Base-by-base conservation (phyloP, 306 rosid species). In the Inga leiocalycina region DNA sequence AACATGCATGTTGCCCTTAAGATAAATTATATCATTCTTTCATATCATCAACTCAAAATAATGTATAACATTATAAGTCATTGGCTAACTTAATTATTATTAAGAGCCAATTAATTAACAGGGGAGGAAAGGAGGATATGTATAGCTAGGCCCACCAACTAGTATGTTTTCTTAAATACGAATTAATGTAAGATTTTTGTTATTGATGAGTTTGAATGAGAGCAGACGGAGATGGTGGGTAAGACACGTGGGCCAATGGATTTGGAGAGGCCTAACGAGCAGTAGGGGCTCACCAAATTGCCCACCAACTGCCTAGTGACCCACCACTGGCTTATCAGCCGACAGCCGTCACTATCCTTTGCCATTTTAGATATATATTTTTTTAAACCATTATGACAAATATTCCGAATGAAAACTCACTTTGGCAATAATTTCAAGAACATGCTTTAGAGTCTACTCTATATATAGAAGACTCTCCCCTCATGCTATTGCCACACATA, bases 391-490 rank as follows among this genome's bases (percentile, higher is more conserved):
- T 17, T 2, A 17, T 52, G 6, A 52, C 22, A 16, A 6, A 16
- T 17, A 52, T 52, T 52, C n/a, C 22, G 15, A 49, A 49, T 0
- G 56, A 49, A 49, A 0, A 14, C 54, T 17, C 61, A 6, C 7
- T 54, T 19, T 54, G 22, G 61, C 22, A 39, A 39, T 39, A 8
- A 57, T 7, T 57, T 57, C 27, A 20, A 20, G 64, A 57, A n/a
- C 4, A 57, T n/a, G 27, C 11, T 56, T 56, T 56, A n/a, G 30
- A 20, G 64, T 57, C 13, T 91, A 32, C 27, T 27, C 27, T 32
- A 90, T 88, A 91, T 88, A 90, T 91, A 85, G 49, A 52, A 13
- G 46, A 65, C n/a, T 81, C 67, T 10, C 11, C 39, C 78, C 61
- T 82, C 68, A 15, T 51, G 57, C 57, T 14, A 16, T 51, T 51